Conservation (phyloP, 2,329 filamentous ascomycete species). For the Lachnellula occidentalis region DNA sequence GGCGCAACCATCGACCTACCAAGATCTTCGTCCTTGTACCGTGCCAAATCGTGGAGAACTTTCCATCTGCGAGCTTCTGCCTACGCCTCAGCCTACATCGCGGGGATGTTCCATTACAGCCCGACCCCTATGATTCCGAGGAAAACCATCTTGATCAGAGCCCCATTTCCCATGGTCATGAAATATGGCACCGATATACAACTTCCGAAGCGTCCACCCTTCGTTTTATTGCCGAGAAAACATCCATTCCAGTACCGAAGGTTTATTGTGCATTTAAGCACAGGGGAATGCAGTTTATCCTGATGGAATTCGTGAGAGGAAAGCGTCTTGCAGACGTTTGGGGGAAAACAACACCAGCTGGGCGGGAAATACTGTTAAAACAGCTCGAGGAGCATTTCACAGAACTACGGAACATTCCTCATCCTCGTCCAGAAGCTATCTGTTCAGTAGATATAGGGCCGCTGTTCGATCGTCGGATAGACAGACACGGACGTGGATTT, state of each 20-base stretch:
- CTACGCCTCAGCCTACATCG: background rate
- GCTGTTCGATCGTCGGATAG: too few species aligned
- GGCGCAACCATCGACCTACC: background rate
- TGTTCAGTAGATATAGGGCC: too few species aligned
- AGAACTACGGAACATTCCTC: too few species aligned
- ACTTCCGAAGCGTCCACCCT: slow-evolving; percentile 33
- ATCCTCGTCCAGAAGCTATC: too few species aligned
- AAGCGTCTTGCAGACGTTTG: slow-evolving; percentile 25
- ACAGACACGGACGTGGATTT: too few species aligned
- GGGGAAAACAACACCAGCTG: background rate
- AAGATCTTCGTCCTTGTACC: background rate
- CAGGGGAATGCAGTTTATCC: slow-evolving; percentile 30
- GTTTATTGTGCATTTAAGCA: slow-evolving; percentile 32
- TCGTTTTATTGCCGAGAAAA: slow-evolving; percentile 32
- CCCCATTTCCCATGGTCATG: slow-evolving; percentile 9
- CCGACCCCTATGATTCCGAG: background rate
- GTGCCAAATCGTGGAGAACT: background rate
- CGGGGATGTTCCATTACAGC: background rate
- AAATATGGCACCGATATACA: slow-evolving; percentile 29
- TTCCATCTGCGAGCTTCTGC: background rate
- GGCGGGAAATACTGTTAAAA: too few species aligned
- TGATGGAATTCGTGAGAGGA: slow-evolving; percentile 35
- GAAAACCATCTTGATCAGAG: background rate
- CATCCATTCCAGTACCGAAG: slow-evolving; percentile 34
- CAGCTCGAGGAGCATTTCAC: too few species aligned